Evolutionary conservation across 1,284 basidiomycete genomes (phyloP), one percentile per base, ranked within the genome.

Genomic region (Ustilago cynodontis): DNA sequence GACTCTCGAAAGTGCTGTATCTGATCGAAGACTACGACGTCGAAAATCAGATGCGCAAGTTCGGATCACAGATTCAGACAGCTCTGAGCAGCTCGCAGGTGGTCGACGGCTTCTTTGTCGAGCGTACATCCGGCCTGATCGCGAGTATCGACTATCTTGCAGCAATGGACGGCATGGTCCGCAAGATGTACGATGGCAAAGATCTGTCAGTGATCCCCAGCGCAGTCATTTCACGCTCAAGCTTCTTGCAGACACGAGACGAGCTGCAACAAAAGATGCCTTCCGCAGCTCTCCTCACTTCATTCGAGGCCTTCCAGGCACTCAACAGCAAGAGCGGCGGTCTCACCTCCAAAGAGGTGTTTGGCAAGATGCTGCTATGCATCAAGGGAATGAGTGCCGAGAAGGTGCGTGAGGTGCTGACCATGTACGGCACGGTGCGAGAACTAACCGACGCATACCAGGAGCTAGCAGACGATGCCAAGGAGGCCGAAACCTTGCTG

Each of bases 61-160:
- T 81, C 53, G 85, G 82, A 7, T 66, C 79, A 24, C 80, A 80
- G 65, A 87, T 87, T 47, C 83, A 84, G 69, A 87, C 87, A 2
- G 83, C 84, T 33, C 84, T 87, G 52, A 89, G 88, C 16, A 88
- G 89, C 68, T 87, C 89, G 5, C 89, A 90, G 72, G 86, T 90
- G 35, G 86, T 89, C 54, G 89, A 89, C 74, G 87, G 88, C 24
- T 90, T 90, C 82, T 88, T 87, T 70, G 86, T 90, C 11, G 88
- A 90, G 68, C 87, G 88, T 52, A 89, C 89, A 0, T 83, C 86
- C 43, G 87, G 86, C 55, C 67, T 88, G 10, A 79, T 81, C n/a
- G 89, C 88, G 31, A 89, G 88, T 5, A 87, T 89, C 71, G 87
- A 88, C 57, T 90, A 88, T 65, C 85, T 90, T 20, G 85, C 85